A percentile compares a stretch with the other conserved stretches of the same genome.
phyloP scores from a whole-genome alignment of 2,329 filamentous ascomycete genomes.

The Fusarium chuoi region DNA sequence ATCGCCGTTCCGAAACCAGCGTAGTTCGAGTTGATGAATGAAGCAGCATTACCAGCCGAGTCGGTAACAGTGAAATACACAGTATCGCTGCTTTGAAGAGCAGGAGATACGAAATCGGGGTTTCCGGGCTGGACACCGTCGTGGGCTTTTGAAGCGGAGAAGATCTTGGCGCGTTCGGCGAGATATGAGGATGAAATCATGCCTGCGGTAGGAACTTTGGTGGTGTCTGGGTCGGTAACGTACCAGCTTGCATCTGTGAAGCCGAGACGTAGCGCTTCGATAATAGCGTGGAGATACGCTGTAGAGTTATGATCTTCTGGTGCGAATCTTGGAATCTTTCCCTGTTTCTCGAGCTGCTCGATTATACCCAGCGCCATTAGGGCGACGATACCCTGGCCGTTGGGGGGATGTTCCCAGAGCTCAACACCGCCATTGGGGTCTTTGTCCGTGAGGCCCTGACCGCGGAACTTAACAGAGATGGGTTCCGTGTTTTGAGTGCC shows the following conservation, averaged over 20 bases:
- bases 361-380: slow-evolving; percentile 94
- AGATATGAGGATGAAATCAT: slow-evolving; percentile 82
- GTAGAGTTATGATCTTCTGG: slow-evolving; percentile 82
- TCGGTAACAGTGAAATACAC: slow-evolving; percentile 94
- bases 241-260: slow-evolving; percentile 94
- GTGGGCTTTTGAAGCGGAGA: slow-evolving; percentile 68
- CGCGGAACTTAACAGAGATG: slow-evolving; percentile 82
- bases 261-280: slow-evolving; percentile 87
- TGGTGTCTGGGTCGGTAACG: slow-evolving; percentile 82
- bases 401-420: slow-evolving; percentile 96
- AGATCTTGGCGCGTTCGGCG: slow-evolving; percentile 71
- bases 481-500: slow-evolving; percentile 84
- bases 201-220: slow-evolving; percentile 73
- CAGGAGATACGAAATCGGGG: slow-evolving; percentile 68
- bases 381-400: slow-evolving; percentile 94
- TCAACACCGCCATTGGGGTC: slow-evolving; percentile 68
- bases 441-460: slow-evolving; percentile 60
- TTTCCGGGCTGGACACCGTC: slow-evolving; percentile 71
- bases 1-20: slow-evolving; percentile 88
- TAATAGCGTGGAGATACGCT: slow-evolving; percentile 83
- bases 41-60: slow-evolving; percentile 85
- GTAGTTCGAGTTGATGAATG: slow-evolving; percentile 97
- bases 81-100: slow-evolving; percentile 87
- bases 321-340: slow-evolving; percentile 77
- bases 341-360: slow-evolving; percentile 81